A percentile compares a stretch with the other conserved stretches of the same genome.
Conservation (phyloP, 345 rosid species). For the Corchorus capsularis region DNA sequence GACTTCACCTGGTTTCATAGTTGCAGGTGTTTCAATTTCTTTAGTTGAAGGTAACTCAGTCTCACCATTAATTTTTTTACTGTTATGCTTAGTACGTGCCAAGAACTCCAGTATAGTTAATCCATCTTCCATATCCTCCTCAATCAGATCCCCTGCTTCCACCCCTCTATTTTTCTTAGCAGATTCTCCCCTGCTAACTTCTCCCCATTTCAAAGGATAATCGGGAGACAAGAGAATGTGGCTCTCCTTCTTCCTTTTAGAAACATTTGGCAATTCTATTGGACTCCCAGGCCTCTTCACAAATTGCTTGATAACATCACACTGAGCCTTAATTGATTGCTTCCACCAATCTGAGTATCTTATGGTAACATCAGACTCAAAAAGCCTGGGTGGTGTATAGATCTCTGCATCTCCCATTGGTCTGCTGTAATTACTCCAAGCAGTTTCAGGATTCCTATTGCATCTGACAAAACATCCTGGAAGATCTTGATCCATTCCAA, state of each 20-base stretch:
- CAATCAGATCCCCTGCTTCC: background rate
- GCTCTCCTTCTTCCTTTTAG: background rate
- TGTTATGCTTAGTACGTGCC: background rate
- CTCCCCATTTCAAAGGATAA: background rate
- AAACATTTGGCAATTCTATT: background rate
- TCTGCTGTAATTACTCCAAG: slow-evolving; percentile 38
- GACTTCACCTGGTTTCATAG: background rate
- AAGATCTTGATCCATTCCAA: slow-evolving; percentile 61
- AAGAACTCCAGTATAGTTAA: background rate
- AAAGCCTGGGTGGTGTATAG: slow-evolving; percentile 39
- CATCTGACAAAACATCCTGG: slow-evolving; percentile 21
- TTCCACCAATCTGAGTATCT: slow-evolving; percentile 52
- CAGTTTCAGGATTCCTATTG: slow-evolving; percentile 21
- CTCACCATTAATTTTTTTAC: background rate
- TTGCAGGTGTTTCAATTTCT: slow-evolving; percentile 1
- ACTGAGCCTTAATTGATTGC: slow-evolving; percentile 5
- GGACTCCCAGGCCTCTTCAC: slow-evolving; percentile 6
- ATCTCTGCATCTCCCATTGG: slow-evolving; percentile 27
- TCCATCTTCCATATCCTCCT: background rate
- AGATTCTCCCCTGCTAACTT: background rate
- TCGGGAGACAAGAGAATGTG: background rate
- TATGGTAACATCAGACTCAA: slow-evolving; percentile 32
- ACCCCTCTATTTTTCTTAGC: background rate
- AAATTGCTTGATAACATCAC: slow-evolving; percentile 5
- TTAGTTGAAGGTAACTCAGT: background rate